Evolutionary conservation across 164 flowering plant genomes (phyloP).

Genomic region (Sedum album): DNA sequence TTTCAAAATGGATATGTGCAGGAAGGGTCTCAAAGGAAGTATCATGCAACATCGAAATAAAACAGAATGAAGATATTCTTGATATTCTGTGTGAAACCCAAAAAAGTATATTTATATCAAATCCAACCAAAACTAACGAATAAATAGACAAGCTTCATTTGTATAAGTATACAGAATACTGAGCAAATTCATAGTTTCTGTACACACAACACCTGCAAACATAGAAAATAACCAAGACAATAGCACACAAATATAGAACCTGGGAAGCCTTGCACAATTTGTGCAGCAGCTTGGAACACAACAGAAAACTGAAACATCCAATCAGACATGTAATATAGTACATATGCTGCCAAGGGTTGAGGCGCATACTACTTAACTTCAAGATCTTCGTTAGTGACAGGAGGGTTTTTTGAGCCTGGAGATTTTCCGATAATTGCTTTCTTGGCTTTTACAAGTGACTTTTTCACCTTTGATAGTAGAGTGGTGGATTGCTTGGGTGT

Average conservation of each 20-base stretch:
- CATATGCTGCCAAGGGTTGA: background rate
- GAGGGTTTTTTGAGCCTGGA: conserved; percentile 39
- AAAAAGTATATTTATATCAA: background rate
- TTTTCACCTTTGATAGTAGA: conserved; percentile 60
- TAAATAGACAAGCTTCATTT: background rate
- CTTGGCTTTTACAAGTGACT: conserved; percentile 62
- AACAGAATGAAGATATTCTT: background rate
- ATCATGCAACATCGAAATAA: background rate
- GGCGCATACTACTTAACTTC: conserved; percentile 26
- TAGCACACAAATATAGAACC: background rate
- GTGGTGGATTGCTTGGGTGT: conserved; percentile 38
- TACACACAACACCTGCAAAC: conserved; percentile 1
- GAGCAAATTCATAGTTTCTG: background rate
- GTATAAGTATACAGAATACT: background rate
- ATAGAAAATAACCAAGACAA: background rate
- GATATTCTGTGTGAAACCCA: background rate
- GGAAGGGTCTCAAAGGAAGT: too few relatives aligned
- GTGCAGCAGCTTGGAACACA: background rate
- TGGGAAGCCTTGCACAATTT: background rate
- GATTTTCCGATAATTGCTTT: conserved; percentile 78
- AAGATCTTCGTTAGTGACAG: conserved; percentile 39
- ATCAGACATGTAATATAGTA: background rate
- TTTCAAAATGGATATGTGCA: too few relatives aligned
- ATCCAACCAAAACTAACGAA: background rate
- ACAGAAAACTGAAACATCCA: background rate